Evolutionary conservation across 2,329 filamentous ascomycete species (phyloP), one percentile per base, ranked within the genome.

Genomic region (Monilinia fructigena): DNA sequence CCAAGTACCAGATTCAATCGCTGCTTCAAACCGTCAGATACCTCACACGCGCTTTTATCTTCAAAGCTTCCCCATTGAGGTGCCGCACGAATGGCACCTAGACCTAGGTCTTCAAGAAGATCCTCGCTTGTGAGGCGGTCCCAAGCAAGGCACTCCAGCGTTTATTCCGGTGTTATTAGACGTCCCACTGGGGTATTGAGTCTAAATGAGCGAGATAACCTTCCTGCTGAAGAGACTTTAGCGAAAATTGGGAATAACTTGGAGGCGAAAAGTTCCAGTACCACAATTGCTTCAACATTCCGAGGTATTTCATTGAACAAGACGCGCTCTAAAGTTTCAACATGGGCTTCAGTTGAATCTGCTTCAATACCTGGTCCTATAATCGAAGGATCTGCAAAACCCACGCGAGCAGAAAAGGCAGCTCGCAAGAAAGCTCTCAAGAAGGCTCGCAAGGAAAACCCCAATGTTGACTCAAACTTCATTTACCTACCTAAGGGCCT

Each of bases 371-470:
- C 58, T 38, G 58, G 45, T 61, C 20, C 58, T 4, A 40, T 42
- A 35, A 61, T 50, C 10, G 42, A 50, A 38, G 58, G 28, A 2
- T 40, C 58, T 23, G 7, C 58, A 20, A 31, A 42, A 3, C 58
- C 58, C 12, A 50, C 58, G 4, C 31, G 31, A 7, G 31, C 50
- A n/a, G 14, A 50, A 38, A 61, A 50, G 6, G 45, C 14, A 7
- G 45, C 58, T 2, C n/a, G 31, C 4, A 61, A 61, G n/a, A 50
- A 50, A 8, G 58, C 58, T 23, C 16, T 61, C n/a, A 61, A 14
- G 50, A 31, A n/a, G 10, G 58, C 58, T 10, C 45, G 58, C 28
- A 61, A 50, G 18, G 23, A 56, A 35, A 63, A 63, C 18, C 26
- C 23, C 3, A 63, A 47, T 8, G 38, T 31, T 16, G 62, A 62